A percentile compares a stretch with the other conserved stretches of the same genome.
Conservation (phyloP, 164 flowering plant species). For the Cinnamomum micranthum region DNA sequence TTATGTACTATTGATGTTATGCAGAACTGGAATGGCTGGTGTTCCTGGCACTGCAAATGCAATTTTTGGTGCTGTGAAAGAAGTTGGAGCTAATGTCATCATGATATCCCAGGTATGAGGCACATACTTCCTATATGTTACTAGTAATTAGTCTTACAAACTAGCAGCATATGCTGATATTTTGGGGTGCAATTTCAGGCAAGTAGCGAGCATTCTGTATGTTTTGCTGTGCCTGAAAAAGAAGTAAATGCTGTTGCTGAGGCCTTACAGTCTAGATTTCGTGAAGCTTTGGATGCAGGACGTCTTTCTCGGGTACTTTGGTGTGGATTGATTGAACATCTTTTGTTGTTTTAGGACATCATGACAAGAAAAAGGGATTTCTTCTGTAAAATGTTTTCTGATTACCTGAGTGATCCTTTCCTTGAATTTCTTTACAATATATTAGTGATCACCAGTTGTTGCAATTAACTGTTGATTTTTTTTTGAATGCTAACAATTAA, state of each 20-base stretch:
- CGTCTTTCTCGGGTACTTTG: constrained; percentile 86
- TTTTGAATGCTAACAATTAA: too few species aligned
- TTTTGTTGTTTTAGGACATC: not conserved
- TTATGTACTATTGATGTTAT: not conserved
- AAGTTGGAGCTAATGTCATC: constrained; percentile 96
- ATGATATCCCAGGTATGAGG: constrained; percentile 90
- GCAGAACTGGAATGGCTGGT: constrained; percentile 99
- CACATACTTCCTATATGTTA: constrained; percentile 11
- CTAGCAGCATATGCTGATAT: constrained; percentile 11
- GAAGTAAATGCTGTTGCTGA: constrained; percentile 90
- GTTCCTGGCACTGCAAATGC: constrained; percentile 97
- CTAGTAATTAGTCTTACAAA: not conserved
- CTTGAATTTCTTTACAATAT: not conserved
- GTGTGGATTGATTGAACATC: not conserved
- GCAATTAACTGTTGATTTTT: too few species aligned
- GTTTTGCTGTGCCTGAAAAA: constrained; percentile 98
- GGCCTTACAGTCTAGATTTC: constrained; percentile 77
- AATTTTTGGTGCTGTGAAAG: constrained; percentile 91
- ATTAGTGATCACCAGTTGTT: not conserved
- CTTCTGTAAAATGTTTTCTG: not conserved
- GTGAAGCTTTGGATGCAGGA: constrained; percentile 85
- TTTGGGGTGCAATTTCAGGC: constrained; percentile 48
- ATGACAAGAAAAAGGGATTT: not conserved
- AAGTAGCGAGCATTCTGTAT: constrained; percentile 98
- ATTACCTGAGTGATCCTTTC: not conserved